A percentile compares a stretch with the other conserved stretches of the same genome.
Evolutionary conservation across 495 filamentous ascomycete species (phyloP).

Genomic region (Tetracladium setigerum): DNA sequence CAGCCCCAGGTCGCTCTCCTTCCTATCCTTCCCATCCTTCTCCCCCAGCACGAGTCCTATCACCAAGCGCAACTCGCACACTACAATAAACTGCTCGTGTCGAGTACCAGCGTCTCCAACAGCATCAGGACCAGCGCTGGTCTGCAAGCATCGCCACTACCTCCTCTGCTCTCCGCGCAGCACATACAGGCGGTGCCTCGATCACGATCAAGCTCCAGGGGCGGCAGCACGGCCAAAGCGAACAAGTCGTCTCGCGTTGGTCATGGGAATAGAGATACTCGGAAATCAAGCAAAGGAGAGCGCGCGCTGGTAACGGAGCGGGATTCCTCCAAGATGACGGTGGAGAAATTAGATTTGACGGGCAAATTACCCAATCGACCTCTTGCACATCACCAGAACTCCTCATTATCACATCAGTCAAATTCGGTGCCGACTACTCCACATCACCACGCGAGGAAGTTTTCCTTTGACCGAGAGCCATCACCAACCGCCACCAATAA

Average conservation of each 20-base stretch:
- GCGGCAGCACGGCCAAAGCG: conserved; percentile 35
- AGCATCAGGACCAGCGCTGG: conserved; percentile 15
- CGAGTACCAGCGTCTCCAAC: conserved; percentile 16
- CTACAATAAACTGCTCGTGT: conserved; percentile 47
- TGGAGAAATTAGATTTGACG: conserved; percentile 31
- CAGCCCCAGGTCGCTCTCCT: conserved; percentile 20
- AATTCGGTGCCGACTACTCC: conserved; percentile 93
- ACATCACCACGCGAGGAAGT: conserved; percentile 77
- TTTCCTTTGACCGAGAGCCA: conserved; percentile 75
- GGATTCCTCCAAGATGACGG: conserved; percentile 41
- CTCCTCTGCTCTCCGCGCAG: conserved; percentile 36
- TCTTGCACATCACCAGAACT: conserved; percentile 15
- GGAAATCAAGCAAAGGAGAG: conserved; percentile 41
- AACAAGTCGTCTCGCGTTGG: conserved; percentile 37
- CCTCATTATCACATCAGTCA: conserved; percentile 51
- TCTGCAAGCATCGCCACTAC: conserved; percentile 38
- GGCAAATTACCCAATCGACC: conserved; percentile 16
- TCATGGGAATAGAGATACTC: conserved; percentile 50
- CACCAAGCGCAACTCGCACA: conserved; percentile 45
- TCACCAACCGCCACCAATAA: conserved; percentile 68
- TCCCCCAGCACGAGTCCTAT: conserved; percentile 41
- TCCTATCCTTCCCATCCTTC: conserved; percentile 38
- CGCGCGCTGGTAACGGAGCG: conserved; percentile 47
- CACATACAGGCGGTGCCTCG: conserved; percentile 39
- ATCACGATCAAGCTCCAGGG: conserved; percentile 40